Conservation (phyloP, 208 protist genomes). For the Trypanosoma lewisi region DNA sequence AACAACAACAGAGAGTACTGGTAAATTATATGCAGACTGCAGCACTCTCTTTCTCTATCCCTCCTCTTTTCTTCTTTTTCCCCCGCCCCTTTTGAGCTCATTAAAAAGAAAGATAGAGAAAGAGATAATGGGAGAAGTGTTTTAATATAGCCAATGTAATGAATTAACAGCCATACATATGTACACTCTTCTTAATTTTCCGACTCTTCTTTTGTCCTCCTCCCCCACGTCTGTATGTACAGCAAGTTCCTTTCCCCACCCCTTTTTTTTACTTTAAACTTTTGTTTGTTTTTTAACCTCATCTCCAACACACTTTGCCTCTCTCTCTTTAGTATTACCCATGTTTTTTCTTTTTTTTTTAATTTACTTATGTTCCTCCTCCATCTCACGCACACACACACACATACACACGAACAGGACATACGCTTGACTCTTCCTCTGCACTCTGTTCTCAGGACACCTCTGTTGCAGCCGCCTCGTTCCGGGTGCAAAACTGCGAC, state of each 20-base stretch:
- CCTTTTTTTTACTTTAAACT: slow-evolving; percentile 8
- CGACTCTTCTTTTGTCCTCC: not conserved
- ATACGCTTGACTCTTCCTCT: not conserved
- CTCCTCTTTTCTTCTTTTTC: not conserved
- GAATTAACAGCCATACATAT: too few species aligned
- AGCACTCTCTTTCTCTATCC: too few species aligned
- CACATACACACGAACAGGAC: not conserved
- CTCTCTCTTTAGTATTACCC: not conserved
- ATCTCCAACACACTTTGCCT: not conserved
- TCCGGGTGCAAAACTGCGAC: slow-evolving; percentile 70
- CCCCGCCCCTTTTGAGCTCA: not conserved
- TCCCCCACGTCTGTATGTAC: not conserved
- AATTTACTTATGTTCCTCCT: not conserved
- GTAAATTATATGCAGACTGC: too few species aligned
- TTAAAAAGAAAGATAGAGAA: not conserved
- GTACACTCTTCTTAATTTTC: not conserved
- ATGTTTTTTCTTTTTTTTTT: not conserved
- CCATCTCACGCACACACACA: too few species aligned
- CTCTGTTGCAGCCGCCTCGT: slow-evolving; percentile 13
- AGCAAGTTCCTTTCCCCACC: not conserved
- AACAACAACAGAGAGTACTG: not conserved
- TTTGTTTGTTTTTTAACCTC: slow-evolving; percentile 1
- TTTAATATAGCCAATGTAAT: too few species aligned
- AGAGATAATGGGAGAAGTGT: not conserved
- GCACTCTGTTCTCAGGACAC: not conserved